Evolutionary conservation across 148 eudicot genomes (phyloP).

Genomic region (Rhododendron henanense): DNA sequence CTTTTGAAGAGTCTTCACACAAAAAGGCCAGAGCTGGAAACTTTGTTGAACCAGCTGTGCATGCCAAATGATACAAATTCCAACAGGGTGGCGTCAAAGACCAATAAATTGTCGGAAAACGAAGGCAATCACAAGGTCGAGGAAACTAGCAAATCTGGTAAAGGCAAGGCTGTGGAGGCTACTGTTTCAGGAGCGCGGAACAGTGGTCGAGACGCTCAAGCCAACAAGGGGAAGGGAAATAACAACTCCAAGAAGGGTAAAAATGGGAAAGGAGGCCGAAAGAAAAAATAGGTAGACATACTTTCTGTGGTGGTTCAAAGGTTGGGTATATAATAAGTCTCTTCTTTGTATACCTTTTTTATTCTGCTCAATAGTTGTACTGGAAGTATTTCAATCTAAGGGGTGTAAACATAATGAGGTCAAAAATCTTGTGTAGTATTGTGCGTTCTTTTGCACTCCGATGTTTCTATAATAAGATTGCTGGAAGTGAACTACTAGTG

Average conservation of each 20-base stretch:
- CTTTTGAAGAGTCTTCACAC: constrained; percentile 6
- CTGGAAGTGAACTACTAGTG: too few relatives aligned
- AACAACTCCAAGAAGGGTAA: constrained; percentile 10
- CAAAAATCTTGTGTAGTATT: too few relatives aligned
- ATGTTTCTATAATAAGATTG: too few relatives aligned
- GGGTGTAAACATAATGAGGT: too few relatives aligned
- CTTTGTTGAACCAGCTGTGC: constrained; percentile 7
- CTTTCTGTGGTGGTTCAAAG: neutral
- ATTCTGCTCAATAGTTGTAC: too few relatives aligned
- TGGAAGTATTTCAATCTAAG: too few relatives aligned
- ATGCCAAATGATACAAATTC: neutral
- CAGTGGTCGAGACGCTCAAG: neutral
- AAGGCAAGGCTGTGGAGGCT: constrained; percentile 4
- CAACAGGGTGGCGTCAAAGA: neutral
- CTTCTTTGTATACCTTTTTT: too few relatives aligned
- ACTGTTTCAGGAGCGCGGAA: neutral
- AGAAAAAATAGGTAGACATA: neutral
- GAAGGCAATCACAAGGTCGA: neutral
- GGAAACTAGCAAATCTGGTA: neutral
- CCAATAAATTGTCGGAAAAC: neutral
- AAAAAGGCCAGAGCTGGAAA: constrained; percentile 9
- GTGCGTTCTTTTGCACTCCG: too few relatives aligned
- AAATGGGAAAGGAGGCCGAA: constrained; percentile 9
- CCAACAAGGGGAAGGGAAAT: constrained; percentile 15
- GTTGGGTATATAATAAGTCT: too few relatives aligned